Evolutionary conservation across 208 protist genomes (phyloP).

Genomic region (Trichomonas vaginalis): DNA sequence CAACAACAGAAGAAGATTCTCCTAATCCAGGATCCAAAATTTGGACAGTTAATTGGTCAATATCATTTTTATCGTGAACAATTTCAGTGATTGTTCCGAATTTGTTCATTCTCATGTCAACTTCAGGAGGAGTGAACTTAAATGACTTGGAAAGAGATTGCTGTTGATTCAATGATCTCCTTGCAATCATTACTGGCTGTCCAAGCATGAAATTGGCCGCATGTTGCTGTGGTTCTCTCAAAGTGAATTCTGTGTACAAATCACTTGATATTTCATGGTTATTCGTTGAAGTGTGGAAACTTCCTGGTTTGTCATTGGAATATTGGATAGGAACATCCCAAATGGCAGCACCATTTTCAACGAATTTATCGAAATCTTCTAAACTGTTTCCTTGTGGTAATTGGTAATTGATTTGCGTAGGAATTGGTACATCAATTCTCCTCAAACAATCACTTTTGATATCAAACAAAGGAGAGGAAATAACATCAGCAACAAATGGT

Average conservation of each 20-base stretch:
- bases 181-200: background rate
- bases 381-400: background rate
- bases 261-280: background rate
- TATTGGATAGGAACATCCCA: background rate
- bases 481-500: background rate
- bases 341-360: background rate
- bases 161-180: background rate
- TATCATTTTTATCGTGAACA: background rate
- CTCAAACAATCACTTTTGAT: background rate
- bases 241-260: background rate
- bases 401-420: background rate
- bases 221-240: background rate
- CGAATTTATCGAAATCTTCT: background rate
- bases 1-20: background rate
- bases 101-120: background rate
- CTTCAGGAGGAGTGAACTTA: background rate
- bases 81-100: background rate
- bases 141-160: background rate
- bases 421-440: background rate
- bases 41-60: background rate
- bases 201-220: background rate
- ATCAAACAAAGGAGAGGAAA: background rate
- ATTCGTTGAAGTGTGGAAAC: background rate
- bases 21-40: background rate
- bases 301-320: background rate